These are phyloP conservation scores for Suhomyces bokatorum DNA, from an alignment of 1,139 yeast genomes.

Conservation along the genomic window DNA sequence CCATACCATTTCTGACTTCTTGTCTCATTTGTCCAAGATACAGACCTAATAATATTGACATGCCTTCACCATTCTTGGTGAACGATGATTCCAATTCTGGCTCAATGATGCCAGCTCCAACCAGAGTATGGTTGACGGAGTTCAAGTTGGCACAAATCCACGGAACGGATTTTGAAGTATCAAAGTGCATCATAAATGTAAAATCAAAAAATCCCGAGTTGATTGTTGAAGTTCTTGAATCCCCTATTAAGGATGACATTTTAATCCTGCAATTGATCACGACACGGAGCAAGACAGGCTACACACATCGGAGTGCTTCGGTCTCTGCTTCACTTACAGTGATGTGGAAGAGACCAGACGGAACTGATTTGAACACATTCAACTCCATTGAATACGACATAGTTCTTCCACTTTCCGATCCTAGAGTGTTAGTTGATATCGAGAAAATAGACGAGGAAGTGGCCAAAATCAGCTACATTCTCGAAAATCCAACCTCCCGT, in stretches of 20 bases:
- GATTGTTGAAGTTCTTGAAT: constrained; percentile 23
- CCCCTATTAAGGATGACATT: background rate
- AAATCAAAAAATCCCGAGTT: constrained; percentile 36
- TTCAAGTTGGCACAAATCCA: constrained; percentile 17
- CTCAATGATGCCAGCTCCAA: constrained; percentile 42
- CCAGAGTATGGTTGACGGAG: constrained; percentile 49
- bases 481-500: constrained; percentile 76
- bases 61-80: constrained; percentile 47
- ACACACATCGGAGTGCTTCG: constrained; percentile 41
- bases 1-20: constrained; percentile 34
- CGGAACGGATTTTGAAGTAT: constrained; percentile 22
- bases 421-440: constrained; percentile 55
- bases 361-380: constrained; percentile 25
- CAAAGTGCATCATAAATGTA: constrained; percentile 22
- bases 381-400: constrained; percentile 46
- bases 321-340: constrained; percentile 29
- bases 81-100: constrained; percentile 16
- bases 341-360: constrained; percentile 35
- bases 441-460: constrained; percentile 18
- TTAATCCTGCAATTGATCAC: constrained; percentile 26
- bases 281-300: constrained; percentile 43
- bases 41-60: constrained; percentile 26
- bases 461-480: constrained; percentile 44
- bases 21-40: constrained; percentile 18
- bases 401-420: constrained; percentile 65